phyloP scores from a whole-genome alignment of 345 rosid genomes.

The Salix udensis region DNA sequence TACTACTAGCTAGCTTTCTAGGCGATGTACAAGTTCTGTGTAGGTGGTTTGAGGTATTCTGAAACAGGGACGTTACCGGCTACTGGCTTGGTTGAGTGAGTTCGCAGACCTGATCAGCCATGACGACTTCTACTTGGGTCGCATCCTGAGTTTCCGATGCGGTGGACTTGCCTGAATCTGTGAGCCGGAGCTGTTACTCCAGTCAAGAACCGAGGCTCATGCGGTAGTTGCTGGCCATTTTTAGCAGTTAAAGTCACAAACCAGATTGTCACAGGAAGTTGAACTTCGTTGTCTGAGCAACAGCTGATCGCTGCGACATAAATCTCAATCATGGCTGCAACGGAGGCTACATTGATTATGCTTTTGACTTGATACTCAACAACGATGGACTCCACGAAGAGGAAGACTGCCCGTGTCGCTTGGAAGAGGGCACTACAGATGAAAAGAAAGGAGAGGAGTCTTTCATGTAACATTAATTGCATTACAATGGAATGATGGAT shows the following conservation, averaged over 20 bases:
- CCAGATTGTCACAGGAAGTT: constrained; percentile 53
- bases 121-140: too few relatives aligned
- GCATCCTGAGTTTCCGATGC: too few relatives aligned
- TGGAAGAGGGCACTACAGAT: constrained; percentile 59
- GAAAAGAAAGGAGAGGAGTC: constrained; percentile 6
- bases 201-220: constrained; percentile 26
- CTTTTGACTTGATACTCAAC: constrained; percentile 41
- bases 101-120: too few relatives aligned
- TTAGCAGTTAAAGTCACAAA: constrained; percentile 61
- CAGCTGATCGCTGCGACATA: constrained; percentile 51
- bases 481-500: background rate
- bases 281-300: constrained; percentile 56
- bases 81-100: too few relatives aligned
- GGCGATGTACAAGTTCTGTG: too few relatives aligned
- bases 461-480: too few relatives aligned
- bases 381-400: constrained; percentile 49
- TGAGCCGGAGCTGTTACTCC: constrained; percentile 13
- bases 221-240: constrained; percentile 67
- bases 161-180: too few relatives aligned
- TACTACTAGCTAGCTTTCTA: too few relatives aligned
- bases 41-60: too few relatives aligned
- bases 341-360: constrained; percentile 61
- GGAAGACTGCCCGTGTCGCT: constrained; percentile 56
- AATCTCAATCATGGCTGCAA: constrained; percentile 50
- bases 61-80: too few relatives aligned